phyloP scores from a whole-genome alignment of 164 flowering plant genomes.

The Stephania japonica region DNA sequence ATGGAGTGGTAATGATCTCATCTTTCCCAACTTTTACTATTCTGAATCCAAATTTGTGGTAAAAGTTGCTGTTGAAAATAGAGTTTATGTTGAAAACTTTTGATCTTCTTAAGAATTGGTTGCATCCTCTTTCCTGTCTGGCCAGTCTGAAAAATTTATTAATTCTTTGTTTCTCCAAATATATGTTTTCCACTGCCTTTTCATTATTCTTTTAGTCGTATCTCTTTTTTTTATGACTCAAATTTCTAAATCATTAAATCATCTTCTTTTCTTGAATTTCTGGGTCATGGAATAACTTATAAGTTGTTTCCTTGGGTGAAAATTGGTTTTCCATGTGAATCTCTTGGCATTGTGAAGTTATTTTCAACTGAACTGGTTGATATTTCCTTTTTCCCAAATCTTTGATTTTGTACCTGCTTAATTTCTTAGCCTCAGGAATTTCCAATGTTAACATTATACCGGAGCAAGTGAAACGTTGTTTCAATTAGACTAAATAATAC shows the following conservation, averaged over 20 bases:
- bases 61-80: too few species aligned
- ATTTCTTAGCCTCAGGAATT: background rate
- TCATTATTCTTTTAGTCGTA: background rate
- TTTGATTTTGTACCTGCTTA: background rate
- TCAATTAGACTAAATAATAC: background rate
- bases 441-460: background rate
- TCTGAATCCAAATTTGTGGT: background rate
- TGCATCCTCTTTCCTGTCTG: background rate
- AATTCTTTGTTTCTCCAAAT: background rate
- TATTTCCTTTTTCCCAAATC: background rate
- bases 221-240: background rate
- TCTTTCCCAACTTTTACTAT: background rate
- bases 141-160: background rate
- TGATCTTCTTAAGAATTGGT: background rate
- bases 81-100: background rate
- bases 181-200: background rate
- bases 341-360: background rate
- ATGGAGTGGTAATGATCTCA: conserved; percentile 75
- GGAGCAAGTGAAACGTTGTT: background rate
- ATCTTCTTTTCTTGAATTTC: background rate
- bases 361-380: background rate
- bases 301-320: background rate
- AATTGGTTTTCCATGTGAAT: background rate
- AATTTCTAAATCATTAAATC: background rate
- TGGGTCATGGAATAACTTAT: background rate